Percentiles rank a stretch among this genome's conserved stretches.
Conservation (phyloP, 2,329 filamentous ascomycete genomes). For the Pseudopyrenochaeta lycopersici region DNA sequence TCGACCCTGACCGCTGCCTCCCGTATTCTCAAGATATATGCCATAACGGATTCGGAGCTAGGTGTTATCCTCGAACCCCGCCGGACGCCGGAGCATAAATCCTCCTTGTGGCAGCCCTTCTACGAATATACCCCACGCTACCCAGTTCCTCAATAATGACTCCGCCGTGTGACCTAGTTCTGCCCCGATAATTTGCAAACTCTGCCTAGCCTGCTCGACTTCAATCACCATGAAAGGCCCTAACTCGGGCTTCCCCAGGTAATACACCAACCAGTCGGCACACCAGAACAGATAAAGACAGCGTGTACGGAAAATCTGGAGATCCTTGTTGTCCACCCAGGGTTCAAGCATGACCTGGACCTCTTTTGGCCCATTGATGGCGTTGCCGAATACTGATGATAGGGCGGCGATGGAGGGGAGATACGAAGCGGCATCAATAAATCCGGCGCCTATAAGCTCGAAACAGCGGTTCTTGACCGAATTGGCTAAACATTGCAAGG, state of each 20-base stretch:
- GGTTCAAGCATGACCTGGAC: not conserved
- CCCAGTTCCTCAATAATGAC: constrained; percentile 21
- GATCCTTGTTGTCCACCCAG: constrained; percentile 9
- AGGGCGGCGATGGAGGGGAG: constrained; percentile 12
- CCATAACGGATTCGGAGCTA: too few relatives aligned
- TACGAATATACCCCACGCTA: constrained; percentile 21
- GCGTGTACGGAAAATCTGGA: constrained; percentile 11
- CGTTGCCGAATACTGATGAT: constrained; percentile 6
- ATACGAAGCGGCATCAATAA: constrained; percentile 4
- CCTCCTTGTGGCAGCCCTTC: constrained; percentile 15
- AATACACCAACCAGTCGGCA: constrained; percentile 17
- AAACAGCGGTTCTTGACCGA: not conserved
- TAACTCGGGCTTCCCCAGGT: constrained; percentile 3
- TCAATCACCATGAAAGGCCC: constrained; percentile 7
- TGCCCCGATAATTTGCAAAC: not conserved
- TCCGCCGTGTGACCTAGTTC: not conserved
- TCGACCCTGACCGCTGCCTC: too few relatives aligned
- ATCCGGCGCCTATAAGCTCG: constrained; percentile 5
- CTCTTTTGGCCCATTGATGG: constrained; percentile 15
- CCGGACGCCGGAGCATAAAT: not conserved
- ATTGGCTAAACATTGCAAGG: not conserved
- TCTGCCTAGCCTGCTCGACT: not conserved
- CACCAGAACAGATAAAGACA: constrained; percentile 25
- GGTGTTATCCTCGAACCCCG: not conserved
- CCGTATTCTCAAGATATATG: too few relatives aligned